phyloP scores from a whole-genome alignment of 495 filamentous ascomycete species.

The Apiosordaria backusii region DNA sequence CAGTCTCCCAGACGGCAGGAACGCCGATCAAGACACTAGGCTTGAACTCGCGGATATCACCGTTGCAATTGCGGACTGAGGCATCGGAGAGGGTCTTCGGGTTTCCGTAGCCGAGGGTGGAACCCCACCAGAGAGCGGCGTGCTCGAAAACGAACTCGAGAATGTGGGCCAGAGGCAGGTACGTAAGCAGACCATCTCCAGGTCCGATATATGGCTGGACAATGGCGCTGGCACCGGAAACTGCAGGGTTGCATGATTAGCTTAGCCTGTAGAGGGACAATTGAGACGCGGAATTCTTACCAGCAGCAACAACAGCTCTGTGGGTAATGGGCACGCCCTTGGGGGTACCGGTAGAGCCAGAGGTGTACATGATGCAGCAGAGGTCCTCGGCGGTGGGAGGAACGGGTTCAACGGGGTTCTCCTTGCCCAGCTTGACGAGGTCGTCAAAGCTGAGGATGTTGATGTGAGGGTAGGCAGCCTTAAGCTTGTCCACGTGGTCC shows the following conservation, averaged over 20 bases:
- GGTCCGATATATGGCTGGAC: slow-evolving; percentile 81
- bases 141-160: slow-evolving; percentile 98
- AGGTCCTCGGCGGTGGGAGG: slow-evolving; percentile 82
- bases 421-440: slow-evolving; percentile 73
- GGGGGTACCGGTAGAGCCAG: slow-evolving; percentile 92
- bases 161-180: slow-evolving; percentile 92
- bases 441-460: slow-evolving; percentile 82
- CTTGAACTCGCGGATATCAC: slow-evolving; percentile 91
- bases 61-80: slow-evolving; percentile 89
- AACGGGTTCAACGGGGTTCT: slow-evolving; percentile 76
- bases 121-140: slow-evolving; percentile 86
- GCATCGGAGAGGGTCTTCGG: slow-evolving; percentile 86
- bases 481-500: slow-evolving; percentile 74
- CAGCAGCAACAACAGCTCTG: slow-evolving; percentile 80
- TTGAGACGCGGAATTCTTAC: slow-evolving; percentile 44
- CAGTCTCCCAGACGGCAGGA: slow-evolving; percentile 93
- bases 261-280: neutral
- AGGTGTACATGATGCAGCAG: slow-evolving; percentile 99
- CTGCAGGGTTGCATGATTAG: slow-evolving; percentile 39
- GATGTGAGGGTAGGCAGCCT: slow-evolving; percentile 64
- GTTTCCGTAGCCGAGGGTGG: slow-evolving; percentile 96
- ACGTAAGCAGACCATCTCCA: slow-evolving; percentile 84
- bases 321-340: slow-evolving; percentile 95
- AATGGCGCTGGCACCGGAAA: slow-evolving; percentile 83
- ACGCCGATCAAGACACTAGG: slow-evolving; percentile 92